A percentile compares a stretch with the other conserved stretches of the same genome.
Evolutionary conservation across 352 stramenopile genomes (phyloP).

Genomic region (Aphanomyces invadans): DNA sequence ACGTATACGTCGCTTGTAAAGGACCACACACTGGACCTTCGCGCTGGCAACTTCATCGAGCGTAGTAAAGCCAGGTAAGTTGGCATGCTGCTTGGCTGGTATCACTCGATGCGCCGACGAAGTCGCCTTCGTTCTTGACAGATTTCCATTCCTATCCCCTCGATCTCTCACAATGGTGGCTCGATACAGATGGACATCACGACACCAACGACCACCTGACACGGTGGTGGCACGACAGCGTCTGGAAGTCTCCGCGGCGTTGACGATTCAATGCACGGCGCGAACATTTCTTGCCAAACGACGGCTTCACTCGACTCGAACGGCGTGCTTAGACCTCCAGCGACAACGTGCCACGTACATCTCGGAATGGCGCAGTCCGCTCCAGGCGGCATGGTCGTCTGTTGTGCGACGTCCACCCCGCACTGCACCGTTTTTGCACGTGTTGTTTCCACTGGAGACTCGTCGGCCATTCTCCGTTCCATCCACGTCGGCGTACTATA

Average conservation of each 20-base stretch:
- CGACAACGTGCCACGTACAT: neutral
- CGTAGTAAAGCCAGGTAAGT: constrained; percentile 3
- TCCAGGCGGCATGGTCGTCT: neutral
- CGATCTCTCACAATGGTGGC: too few relatives aligned
- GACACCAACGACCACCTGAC: neutral
- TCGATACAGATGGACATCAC: constrained; percentile 7
- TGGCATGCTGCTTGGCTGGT: neutral
- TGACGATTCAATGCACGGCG: neutral
- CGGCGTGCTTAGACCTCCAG: neutral
- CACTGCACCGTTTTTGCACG: neutral
- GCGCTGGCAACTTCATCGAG: constrained; percentile 6
- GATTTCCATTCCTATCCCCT: too few relatives aligned
- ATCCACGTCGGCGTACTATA: neutral
- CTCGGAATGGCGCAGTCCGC: neutral
- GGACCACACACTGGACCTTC: neutral
- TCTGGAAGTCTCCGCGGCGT: neutral
- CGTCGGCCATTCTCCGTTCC: neutral
- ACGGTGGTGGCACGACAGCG: neutral
- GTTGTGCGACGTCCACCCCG: neutral
- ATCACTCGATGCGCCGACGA: neutral
- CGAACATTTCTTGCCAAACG: neutral
- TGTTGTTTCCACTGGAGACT: neutral
- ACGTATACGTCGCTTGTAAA: constrained; percentile 1
- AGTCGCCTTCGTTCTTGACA: neutral
- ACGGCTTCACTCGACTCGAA: neutral